Evolutionary conservation across 108 stramenopile genomes (phyloP), one percentile per base, ranked within the genome.

Genomic region (Pseudonitzschia multiseries): DNA sequence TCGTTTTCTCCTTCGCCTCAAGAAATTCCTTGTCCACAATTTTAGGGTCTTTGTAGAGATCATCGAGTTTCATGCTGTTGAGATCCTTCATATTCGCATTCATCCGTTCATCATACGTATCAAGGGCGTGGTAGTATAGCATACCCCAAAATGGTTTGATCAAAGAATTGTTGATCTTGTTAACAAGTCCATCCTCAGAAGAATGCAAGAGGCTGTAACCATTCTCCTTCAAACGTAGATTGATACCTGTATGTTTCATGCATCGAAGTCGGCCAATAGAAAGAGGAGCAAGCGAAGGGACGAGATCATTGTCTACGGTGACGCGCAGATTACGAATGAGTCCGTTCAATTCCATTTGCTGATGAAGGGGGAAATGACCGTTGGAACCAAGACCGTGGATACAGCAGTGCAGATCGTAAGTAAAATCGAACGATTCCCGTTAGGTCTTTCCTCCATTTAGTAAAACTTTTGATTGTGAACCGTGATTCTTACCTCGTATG

Each of bases 261-360:
- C 4, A 22, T 33, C 61, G 32, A 5, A 14, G 6, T 2, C 36
- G 12, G 15, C 3, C 9, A 31, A 62, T 21, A 62, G 61, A 62
- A 33, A 2, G 9, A 8, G 61, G 31, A 21, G 33, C 14, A 4
- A 24, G 2, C 27, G 61, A 13, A 13, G 61, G 61, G 18, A 62
- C 32, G 8, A 41, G 12, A 33, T 40, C 61, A 17, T 62, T 28
- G 1, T 28, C 61, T 14, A 29, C 31, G n/a, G 3, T 40, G 61
- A 62, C 15, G 36, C 61, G 61, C 12, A 62, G 61, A 10, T 15
- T 9, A 36, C 61, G 61, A 20, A 62, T 33, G 33, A 62, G 31
- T n/a, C 61, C 61, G 40, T 62, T 28, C 32, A n/a, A 21, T 17
- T 62, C 61, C 33, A 62, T 21, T 31, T 62, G 61, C 32, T 62